Conservation (phyloP, 164 flowering plant species). For the Dillenia turbinata region DNA sequence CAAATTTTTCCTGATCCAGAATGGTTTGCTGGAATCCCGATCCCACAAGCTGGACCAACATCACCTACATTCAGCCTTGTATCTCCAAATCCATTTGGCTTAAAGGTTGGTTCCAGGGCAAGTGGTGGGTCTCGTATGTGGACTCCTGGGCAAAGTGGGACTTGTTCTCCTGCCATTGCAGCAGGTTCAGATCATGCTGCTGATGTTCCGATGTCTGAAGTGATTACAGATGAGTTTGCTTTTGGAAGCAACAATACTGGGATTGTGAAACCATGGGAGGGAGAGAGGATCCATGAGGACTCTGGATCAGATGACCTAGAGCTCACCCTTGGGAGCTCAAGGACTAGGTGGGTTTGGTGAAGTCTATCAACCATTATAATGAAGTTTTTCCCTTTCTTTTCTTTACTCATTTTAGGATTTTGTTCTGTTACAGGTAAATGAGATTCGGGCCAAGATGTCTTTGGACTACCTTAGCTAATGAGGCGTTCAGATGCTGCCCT, state of each 20-base stretch:
- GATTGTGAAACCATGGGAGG: conserved; percentile 93
- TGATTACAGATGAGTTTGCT: conserved; percentile 82
- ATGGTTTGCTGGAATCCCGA: conserved; percentile 41
- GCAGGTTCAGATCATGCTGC: conserved; percentile 53
- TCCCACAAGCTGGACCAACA: conserved; percentile 25
- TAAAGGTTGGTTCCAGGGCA: conserved; percentile 42
- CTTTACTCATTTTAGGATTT: background rate
- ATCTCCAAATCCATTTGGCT: conserved; percentile 59
- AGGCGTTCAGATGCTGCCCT: no score
- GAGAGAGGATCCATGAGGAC: conserved; percentile 94
- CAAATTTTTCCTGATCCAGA: conserved; percentile 66
- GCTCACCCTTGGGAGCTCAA: conserved; percentile 84
- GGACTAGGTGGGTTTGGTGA: conserved; percentile 41
- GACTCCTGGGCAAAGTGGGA: conserved; percentile 97
- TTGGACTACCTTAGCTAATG: no score
- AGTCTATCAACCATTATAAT: background rate
- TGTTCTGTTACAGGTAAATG: conserved; percentile 22
- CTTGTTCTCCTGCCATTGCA: conserved; percentile 83
- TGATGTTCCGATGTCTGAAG: conserved; percentile 85
- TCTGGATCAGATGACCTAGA: conserved; percentile 87
- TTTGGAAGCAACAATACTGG: conserved; percentile 60
- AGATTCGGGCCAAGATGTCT: no score
- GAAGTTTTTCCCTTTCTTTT: background rate
- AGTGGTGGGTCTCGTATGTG: conserved; percentile 78
- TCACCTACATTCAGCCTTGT: conserved; percentile 81